A percentile compares a stretch with the other conserved stretches of the same genome.
These are phyloP conservation scores for Fusarium sp. DNA, from an alignment of 2,329 filamentous ascomycete genomes.

Conservation along the genomic window DNA sequence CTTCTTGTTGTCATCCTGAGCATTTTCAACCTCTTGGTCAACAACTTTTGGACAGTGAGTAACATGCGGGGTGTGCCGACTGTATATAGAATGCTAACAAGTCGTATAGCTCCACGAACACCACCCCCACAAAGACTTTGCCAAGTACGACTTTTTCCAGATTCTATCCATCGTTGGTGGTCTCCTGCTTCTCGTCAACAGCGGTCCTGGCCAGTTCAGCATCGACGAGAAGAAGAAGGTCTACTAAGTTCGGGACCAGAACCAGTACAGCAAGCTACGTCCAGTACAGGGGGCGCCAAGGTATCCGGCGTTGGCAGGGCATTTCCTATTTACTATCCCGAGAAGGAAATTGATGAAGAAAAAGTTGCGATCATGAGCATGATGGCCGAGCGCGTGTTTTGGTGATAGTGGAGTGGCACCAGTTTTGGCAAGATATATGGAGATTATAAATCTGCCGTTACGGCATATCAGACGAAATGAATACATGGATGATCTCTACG, in stretches of 20 bases:
- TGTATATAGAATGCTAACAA: neutral
- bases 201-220: slow-evolving; percentile 95
- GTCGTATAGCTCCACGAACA: slow-evolving; percentile 82
- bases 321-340: slow-evolving; percentile 32
- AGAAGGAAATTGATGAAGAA: slow-evolving; percentile 26
- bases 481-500: slow-evolving; percentile 28
- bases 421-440: slow-evolving; percentile 17
- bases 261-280: slow-evolving; percentile 1
- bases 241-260: slow-evolving; percentile 66
- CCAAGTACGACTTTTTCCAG: slow-evolving; percentile 99
- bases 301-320: slow-evolving; percentile 35
- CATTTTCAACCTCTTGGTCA: slow-evolving; percentile 95
- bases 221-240: slow-evolving; percentile 99
- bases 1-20: slow-evolving; percentile 94
- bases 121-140: slow-evolving; percentile 99
- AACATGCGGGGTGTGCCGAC: neutral
- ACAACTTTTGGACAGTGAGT: slow-evolving; percentile 99
- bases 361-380: slow-evolving; percentile 15
- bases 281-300: slow-evolving; percentile 19
- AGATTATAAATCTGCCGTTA: slow-evolving; percentile 22
- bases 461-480: slow-evolving; percentile 32
- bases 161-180: slow-evolving; percentile 98
- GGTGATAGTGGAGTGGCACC: slow-evolving; percentile 12
- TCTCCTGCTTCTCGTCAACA: slow-evolving; percentile 96
- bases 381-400: slow-evolving; percentile 3